Base-by-base conservation (phyloP, 768 basidiomycete species). In the Trametes punicea region DNA sequence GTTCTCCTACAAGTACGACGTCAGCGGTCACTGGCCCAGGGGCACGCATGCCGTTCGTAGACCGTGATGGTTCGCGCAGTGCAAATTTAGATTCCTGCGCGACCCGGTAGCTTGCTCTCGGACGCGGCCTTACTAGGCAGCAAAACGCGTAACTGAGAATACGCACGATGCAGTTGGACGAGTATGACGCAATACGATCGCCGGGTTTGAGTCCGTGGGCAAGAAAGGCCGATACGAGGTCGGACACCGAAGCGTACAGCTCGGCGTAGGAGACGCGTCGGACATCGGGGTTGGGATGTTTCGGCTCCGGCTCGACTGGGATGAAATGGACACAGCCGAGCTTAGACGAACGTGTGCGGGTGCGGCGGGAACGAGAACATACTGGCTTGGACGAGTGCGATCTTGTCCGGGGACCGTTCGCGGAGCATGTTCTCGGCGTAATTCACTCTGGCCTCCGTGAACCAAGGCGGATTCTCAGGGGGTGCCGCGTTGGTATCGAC, bases 401-500 rank as follows among this genome's bases (percentile, higher is more conserved):
- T 64, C 67, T 84, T 85, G 53, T 77, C 71, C 26, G 73, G 67
- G 9, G 81, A 80, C 57, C 84, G 81, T 66, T 75, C 78, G 26
- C 73, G 72, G 33, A 91, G 73, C 81, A 90, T 85, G 65, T 91
- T 90, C 73, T 92, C 88, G 20, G 90, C 87, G 83, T 85, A 91
- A 65, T 90, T 90, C 42, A 91, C 69, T 29, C 70, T 74, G 3
- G 88, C 83, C 47, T 81, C 78, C 25, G 70, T 63, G 70, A 90
- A 91, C 89, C 90, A 91, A 7, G 75, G 52, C 31, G 89, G 87
- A 69, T 89, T 90, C 7, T 72, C 72, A 5, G 79, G 72, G 6
- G 88, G 85, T 45, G 70, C 67, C 8, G 81, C 79, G 23, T 67
- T 34, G 30, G 69, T 72, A 66, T 89, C 81, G 25, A 89, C 82